These are phyloP conservation scores for Trametes coccinea DNA, from an alignment of 768 basidiomycete genomes.

Conservation along the genomic window DNA sequence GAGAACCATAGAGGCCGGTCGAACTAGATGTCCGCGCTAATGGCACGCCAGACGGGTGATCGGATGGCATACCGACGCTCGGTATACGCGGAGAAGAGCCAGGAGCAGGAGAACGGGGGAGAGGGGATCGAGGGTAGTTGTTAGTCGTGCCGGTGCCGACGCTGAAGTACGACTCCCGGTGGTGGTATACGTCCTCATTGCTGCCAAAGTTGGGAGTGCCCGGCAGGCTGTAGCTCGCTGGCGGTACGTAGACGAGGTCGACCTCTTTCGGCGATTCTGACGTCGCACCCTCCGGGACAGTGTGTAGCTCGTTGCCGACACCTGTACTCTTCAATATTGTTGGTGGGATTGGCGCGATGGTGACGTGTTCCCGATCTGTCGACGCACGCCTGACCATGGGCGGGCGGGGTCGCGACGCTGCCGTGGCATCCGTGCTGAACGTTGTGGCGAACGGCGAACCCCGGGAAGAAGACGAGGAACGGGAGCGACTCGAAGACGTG, in stretches of 20 bases:
- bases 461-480: conserved; percentile 42
- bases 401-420: conserved; percentile 27
- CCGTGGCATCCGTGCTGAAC: conserved; percentile 22
- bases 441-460: conserved; percentile 25
- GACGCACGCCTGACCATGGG: conserved; percentile 34
- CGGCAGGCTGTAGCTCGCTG: conserved; percentile 30
- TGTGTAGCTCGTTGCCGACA: conserved; percentile 40
- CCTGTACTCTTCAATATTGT: conserved; percentile 84
- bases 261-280: conserved; percentile 38
- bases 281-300: conserved; percentile 31
- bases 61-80: conserved; percentile 24
- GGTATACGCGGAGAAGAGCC: conserved; percentile 23
- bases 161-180: conserved; percentile 40
- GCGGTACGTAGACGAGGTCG: conserved; percentile 72
- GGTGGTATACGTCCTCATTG: conserved; percentile 37
- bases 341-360: conserved; percentile 73
- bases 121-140: conserved; percentile 18
- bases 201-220: conserved; percentile 26
- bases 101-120: conserved; percentile 11
- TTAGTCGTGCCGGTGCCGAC: conserved; percentile 33
- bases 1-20: conserved; percentile 28
- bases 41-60: conserved; percentile 6
- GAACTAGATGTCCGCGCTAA: conserved; percentile 7
- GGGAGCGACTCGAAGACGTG: conserved; percentile 36
- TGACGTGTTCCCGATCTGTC: conserved; percentile 54